A percentile compares a stretch with the other conserved stretches of the same genome.
Evolutionary conservation across 768 basidiomycete genomes (phyloP).

Genomic region (Macrocybe gigantea): DNA sequence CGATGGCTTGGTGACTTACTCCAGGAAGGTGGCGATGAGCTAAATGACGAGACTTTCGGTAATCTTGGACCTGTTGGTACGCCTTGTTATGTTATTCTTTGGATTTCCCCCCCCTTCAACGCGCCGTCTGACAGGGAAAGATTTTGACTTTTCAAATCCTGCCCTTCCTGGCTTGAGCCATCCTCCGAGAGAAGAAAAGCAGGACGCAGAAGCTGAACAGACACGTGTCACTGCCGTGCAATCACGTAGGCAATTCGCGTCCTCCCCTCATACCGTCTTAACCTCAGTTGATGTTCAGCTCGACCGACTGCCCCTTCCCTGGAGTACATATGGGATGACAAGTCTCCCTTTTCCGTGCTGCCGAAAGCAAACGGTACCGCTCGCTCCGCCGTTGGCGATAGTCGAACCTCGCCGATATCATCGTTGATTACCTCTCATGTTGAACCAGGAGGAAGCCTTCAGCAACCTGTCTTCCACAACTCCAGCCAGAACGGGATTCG

Average conservation of each 20-base stretch:
- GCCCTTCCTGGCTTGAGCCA: constrained; percentile 25
- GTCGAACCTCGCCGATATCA: too few species aligned
- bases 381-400: constrained; percentile 28
- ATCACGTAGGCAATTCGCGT: constrained; percentile 11
- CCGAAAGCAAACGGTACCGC: constrained; percentile 45
- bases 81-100: constrained; percentile 5
- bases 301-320: constrained; percentile 42
- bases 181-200: constrained; percentile 13
- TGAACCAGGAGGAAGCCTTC: constrained; percentile 17
- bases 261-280: constrained; percentile 16
- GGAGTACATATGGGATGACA: constrained; percentile 81
- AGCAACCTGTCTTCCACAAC: constrained; percentile 27
- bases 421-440: constrained; percentile 25
- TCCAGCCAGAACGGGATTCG: constrained; percentile 35
- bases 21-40: constrained; percentile 84
- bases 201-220: constrained; percentile 16
- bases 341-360: constrained; percentile 67
- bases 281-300: constrained; percentile 24
- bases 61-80: constrained; percentile 62
- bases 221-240: neutral
- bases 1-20: constrained; percentile 83
- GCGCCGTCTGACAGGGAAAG: constrained; percentile 54
- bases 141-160: constrained; percentile 79
- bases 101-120: neutral
- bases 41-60: constrained; percentile 98